phyloP scores from a whole-genome alignment of 176 grass and related monocot genomes.

The Phoenix dactylifera region DNA sequence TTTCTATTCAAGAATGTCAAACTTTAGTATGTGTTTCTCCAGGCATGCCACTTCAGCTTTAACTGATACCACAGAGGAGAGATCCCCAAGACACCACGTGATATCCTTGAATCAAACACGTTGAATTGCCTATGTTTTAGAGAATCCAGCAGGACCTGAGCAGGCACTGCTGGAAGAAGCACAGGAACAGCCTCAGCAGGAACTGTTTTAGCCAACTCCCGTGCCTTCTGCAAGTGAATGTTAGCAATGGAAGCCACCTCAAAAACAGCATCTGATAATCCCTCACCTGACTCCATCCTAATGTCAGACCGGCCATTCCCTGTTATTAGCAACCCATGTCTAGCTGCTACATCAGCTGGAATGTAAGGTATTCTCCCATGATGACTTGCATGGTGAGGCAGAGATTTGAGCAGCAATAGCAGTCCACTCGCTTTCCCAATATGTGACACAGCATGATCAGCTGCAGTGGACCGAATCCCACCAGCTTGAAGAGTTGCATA shows the following conservation, averaged over 20 bases:
- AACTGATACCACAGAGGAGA: slow-evolving; percentile 83
- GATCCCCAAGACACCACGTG: slow-evolving; percentile 50
- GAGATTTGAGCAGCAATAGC: slow-evolving; percentile 61
- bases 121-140: slow-evolving; percentile 49
- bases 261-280: slow-evolving; percentile 66
- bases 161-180: slow-evolving; percentile 61
- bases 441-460: slow-evolving; percentile 76
- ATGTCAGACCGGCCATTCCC: slow-evolving; percentile 36
- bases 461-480: slow-evolving; percentile 54
- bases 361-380: slow-evolving; percentile 59
- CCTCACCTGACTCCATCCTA: slow-evolving; percentile 43
- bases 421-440: slow-evolving; percentile 79
- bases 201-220: slow-evolving; percentile 47
- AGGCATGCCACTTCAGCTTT: slow-evolving; percentile 68
- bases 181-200: slow-evolving; percentile 40
- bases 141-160: slow-evolving; percentile 64
- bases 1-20: not conserved
- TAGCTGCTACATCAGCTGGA: slow-evolving; percentile 51
- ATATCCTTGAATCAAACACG: slow-evolving; percentile 69
- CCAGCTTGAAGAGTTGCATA: slow-evolving; percentile 71
- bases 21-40: slow-evolving; percentile 60
- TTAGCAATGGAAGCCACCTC: slow-evolving; percentile 67
- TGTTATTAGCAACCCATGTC: slow-evolving; percentile 43
- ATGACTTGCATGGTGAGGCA: slow-evolving; percentile 74
- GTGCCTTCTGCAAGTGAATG: slow-evolving; percentile 66